Percentiles rank a stretch among this genome's conserved stretches.
These are phyloP conservation scores for Plasmodium malariae DNA, from an alignment of 169 alveolate genomes.

Conservation along the genomic window DNA sequence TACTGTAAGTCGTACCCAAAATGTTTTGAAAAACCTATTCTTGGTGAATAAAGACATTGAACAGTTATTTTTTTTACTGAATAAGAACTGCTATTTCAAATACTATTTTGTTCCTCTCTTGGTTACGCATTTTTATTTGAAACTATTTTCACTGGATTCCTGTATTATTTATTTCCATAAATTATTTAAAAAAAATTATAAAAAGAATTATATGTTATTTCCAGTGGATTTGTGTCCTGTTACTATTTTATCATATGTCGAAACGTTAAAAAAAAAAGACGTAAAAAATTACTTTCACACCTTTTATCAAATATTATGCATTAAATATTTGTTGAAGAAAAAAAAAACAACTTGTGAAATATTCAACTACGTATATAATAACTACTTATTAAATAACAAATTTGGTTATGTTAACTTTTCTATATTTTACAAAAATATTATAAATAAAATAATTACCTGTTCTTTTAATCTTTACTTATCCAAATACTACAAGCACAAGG, in stretches of 20 bases:
- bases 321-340: conserved; percentile 60
- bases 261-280: conserved; percentile 28
- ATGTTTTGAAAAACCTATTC: neutral
- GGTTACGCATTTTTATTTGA: conserved; percentile 39
- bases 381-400: neutral
- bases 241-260: neutral
- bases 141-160: neutral
- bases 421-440: conserved; percentile 38
- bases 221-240: conserved; percentile 26
- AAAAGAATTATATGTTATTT: conserved; percentile 5
- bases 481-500: conserved; percentile 13
- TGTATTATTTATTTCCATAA: conserved; percentile 22
- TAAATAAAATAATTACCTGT: conserved; percentile 43
- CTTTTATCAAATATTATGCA: conserved; percentile 51
- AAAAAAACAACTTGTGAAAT: neutral
- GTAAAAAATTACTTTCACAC: conserved; percentile 29
- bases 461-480: conserved; percentile 38
- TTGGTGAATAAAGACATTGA: conserved; percentile 59
- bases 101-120: conserved; percentile 31
- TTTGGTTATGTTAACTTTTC: conserved; percentile 18
- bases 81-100: conserved; percentile 21
- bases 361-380: neutral
- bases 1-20: neutral
- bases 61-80: conserved; percentile 51
- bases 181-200: conserved; percentile 31